A percentile compares a stretch with the other conserved stretches of the same genome.
Conservation (phyloP, 2,329 filamentous ascomycete genomes). For the Colletotrichum sp. region DNA sequence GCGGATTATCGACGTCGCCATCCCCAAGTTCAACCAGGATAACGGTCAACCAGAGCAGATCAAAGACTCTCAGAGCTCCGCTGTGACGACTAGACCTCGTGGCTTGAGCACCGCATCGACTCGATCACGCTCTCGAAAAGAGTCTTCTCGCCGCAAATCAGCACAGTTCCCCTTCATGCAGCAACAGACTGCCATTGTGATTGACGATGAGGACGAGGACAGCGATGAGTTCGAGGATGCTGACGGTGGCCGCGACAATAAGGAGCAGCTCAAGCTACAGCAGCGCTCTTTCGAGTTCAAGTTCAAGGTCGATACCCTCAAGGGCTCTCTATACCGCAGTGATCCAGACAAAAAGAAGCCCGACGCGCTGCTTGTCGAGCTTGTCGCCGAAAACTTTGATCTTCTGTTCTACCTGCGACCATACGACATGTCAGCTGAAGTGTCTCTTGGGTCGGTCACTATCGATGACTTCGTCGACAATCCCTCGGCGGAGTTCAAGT, state of each 20-base stretch:
- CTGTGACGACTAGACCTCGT: constrained; percentile 42
- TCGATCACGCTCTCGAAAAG: constrained; percentile 49
- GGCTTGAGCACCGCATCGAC: constrained; percentile 51
- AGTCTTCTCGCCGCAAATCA: constrained; percentile 63
- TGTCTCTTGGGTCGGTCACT: constrained; percentile 83
- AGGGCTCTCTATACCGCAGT: constrained; percentile 89
- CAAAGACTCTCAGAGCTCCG: constrained; percentile 30
- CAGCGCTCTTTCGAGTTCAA: constrained; percentile 96
- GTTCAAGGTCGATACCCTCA: constrained; percentile 92
- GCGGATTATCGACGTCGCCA: constrained; percentile 93
- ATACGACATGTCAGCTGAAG: constrained; percentile 92
- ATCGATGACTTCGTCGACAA: constrained; percentile 96
- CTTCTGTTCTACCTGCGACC: constrained; percentile 87
- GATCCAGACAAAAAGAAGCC: constrained; percentile 78
- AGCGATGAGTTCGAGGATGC: constrained; percentile 72
- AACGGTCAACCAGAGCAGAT: constrained; percentile 23
- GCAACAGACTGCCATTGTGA: constrained; percentile 76
- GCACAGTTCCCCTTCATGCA: constrained; percentile 77
- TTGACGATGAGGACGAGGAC: constrained; percentile 77
- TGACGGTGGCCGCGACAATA: constrained; percentile 56
- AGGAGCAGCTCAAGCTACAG: constrained; percentile 72
- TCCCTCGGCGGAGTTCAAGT: constrained; percentile 89
- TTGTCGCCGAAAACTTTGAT: constrained; percentile 88
- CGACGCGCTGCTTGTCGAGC: constrained; percentile 85
- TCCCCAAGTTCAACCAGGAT: constrained; percentile 75